Evolutionary conservation across 208 protist genomes (phyloP), one percentile per base, ranked within the genome.

Genomic region (Balamuthia mandrillaris): DNA sequence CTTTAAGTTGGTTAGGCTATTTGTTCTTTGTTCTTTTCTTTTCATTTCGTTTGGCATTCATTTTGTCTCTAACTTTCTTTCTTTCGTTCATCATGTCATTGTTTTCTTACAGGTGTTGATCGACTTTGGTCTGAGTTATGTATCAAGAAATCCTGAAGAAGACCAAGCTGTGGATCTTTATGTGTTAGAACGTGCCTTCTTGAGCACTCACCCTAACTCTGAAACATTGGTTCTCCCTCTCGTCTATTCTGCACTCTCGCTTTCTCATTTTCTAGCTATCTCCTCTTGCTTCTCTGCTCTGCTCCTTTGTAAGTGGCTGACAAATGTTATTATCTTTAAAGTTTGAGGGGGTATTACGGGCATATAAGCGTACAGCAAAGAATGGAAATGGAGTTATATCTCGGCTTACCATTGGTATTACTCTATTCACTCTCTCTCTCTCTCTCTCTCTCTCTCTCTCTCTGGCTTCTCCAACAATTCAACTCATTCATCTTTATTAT

Each of bases 81-180:
- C n/a, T n/a, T n/a, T n/a, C n/a, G n/a, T n/a, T n/a, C n/a, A n/a
- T n/a, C n/a, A n/a, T n/a, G n/a, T n/a, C n/a, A n/a, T 18, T 0
- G n/a, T 79, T 0, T 16, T n/a, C 31, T 7, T 35, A 1, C 63
- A 42, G 84, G 91, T 96, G 10, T 90, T 98, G 16, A 96, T 99
- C 45, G 98, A 99, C 88, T 99, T 99, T 91, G 98, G 98, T 6
- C 91, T 99, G 2, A 94, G 95, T 37, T 96, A 89, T 68, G 87
- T 95, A 18, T 96, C 96, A 63, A 92, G 78, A 31, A 63, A 61
- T 31, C 91, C 88, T 33, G 79, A 86, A 0, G 97, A 99, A 90
- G 98, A 99, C 85, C 96, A 96, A 35, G 98, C 97, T 0, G 98
- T 99, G 0, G 98, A 99, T 87, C 89, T 99, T 3, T 99, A 99